Percentiles rank a stretch among this genome's conserved stretches.
Evolutionary conservation across 192 early-diverging fungal species (phyloP).

Genomic region (Coemansia sp.): DNA sequence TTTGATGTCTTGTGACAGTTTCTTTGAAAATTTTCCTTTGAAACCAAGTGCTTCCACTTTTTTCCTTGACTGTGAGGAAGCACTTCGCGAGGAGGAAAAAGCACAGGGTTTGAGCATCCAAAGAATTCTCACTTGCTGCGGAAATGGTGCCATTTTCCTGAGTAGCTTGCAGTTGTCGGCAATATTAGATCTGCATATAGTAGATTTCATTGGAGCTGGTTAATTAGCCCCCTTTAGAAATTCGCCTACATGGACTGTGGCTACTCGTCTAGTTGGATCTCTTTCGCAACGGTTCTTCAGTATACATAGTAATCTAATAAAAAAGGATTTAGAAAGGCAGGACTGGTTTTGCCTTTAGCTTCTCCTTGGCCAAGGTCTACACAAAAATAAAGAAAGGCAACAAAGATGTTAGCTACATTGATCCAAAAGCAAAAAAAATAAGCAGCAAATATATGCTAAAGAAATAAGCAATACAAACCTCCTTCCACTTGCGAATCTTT

Average conservation of each 20-base stretch:
- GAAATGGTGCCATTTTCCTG: too few relatives aligned
- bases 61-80: not conserved
- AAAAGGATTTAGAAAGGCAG: slow-evolving; percentile 48
- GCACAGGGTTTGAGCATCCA: too few relatives aligned
- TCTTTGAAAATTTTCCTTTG: not conserved
- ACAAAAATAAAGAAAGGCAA: not conserved
- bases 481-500: slow-evolving; percentile 59
- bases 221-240: too few relatives aligned
- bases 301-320: not conserved
- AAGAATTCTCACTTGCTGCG: too few relatives aligned
- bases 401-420: slow-evolving; percentile 5
- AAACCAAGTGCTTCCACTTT: not conserved
- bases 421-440: not conserved
- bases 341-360: slow-evolving; percentile 43
- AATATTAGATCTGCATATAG: too few relatives aligned
- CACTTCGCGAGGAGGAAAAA: not conserved
- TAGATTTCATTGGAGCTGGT: too few relatives aligned
- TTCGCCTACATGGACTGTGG: too few relatives aligned
- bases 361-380: slow-evolving; percentile 49
- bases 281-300: not conserved
- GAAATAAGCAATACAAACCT: slow-evolving; percentile 6
- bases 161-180: too few relatives aligned
- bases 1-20: not conserved
- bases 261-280: too few relatives aligned
- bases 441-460: not conserved